phyloP scores from a whole-genome alignment of 2,329 filamentous ascomycete genomes.

The Beauveria asiatica region DNA sequence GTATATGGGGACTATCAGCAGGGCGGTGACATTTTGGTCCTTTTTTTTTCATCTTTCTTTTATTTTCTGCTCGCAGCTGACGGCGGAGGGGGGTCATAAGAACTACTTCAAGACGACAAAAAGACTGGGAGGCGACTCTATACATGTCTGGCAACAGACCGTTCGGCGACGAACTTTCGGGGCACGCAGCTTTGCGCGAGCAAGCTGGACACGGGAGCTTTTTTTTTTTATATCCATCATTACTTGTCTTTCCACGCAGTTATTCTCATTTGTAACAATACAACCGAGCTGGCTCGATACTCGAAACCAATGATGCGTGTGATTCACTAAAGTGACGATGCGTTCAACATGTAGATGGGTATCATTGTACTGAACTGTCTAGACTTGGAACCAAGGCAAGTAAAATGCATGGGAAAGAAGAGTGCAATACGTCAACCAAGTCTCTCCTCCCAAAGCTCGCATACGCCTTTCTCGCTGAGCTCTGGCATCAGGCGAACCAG shows the following conservation, averaged over 20 bases:
- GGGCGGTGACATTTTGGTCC: background rate
- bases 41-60: background rate
- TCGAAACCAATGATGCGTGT: background rate
- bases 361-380: background rate
- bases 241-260: background rate
- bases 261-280: conserved; percentile 3
- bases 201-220: background rate
- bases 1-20: background rate
- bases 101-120: background rate
- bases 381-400: background rate
- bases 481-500: conserved; percentile 81
- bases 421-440: conserved; percentile 29
- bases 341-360: background rate
- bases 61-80: background rate
- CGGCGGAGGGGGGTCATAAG: background rate
- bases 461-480: conserved; percentile 60
- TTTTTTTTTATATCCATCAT: conserved; percentile 13
- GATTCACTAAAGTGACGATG: background rate
- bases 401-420: background rate
- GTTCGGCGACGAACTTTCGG: conserved; percentile 18
- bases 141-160: conserved; percentile 26
- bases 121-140: conserved; percentile 19
- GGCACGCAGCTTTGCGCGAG: background rate
- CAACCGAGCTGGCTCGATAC: conserved; percentile 8
- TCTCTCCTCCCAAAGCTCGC: conserved; percentile 66